phyloP scores from a whole-genome alignment of 805 yeast species.

The Cyberlindnera nakhonratchasimensis region DNA sequence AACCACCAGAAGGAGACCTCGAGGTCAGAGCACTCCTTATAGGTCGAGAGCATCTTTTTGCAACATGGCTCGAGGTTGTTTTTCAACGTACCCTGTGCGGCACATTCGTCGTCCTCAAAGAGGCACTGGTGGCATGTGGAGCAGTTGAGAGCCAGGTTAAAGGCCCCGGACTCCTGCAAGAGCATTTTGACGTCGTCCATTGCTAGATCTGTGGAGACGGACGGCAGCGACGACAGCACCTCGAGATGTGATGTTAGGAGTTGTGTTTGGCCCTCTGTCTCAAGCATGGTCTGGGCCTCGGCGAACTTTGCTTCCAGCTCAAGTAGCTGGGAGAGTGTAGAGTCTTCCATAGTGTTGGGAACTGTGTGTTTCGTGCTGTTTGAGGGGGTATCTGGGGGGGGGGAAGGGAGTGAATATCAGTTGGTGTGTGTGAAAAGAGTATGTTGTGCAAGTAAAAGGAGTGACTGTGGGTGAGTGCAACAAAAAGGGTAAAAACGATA shows the following conservation, averaged over 20 bases:
- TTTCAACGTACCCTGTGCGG: slow-evolving; percentile 14
- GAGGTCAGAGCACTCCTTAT: slow-evolving; percentile 18
- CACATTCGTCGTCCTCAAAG: slow-evolving; percentile 25
- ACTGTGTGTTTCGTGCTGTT: no score
- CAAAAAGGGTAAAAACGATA: neutral
- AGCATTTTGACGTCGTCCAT: slow-evolving; percentile 24
- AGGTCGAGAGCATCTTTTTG: slow-evolving; percentile 10
- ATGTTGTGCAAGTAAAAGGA: slow-evolving; percentile 1
- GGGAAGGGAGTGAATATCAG: neutral
- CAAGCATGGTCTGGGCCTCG: slow-evolving; percentile 9
- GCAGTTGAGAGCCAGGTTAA: slow-evolving; percentile 26
- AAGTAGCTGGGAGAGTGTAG: slow-evolving; percentile 21
- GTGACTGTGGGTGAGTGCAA: slow-evolving; percentile 10
- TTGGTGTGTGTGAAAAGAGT: neutral
- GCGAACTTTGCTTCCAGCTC: slow-evolving; percentile 18
- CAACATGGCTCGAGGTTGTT: slow-evolving; percentile 23
- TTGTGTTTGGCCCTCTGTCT: slow-evolving; percentile 7
- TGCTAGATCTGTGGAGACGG: slow-evolving; percentile 29
- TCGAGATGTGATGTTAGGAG: slow-evolving; percentile 16
- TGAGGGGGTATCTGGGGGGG: no score
- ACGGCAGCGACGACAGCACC: slow-evolving; percentile 7
- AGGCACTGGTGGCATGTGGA: slow-evolving; percentile 26
- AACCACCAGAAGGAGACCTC: slow-evolving; percentile 44
- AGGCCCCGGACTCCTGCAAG: slow-evolving; percentile 23
- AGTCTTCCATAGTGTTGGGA: slow-evolving; percentile 15